Base-by-base conservation (phyloP, 441 rosid species). In the Pelargonium australe region DNA sequence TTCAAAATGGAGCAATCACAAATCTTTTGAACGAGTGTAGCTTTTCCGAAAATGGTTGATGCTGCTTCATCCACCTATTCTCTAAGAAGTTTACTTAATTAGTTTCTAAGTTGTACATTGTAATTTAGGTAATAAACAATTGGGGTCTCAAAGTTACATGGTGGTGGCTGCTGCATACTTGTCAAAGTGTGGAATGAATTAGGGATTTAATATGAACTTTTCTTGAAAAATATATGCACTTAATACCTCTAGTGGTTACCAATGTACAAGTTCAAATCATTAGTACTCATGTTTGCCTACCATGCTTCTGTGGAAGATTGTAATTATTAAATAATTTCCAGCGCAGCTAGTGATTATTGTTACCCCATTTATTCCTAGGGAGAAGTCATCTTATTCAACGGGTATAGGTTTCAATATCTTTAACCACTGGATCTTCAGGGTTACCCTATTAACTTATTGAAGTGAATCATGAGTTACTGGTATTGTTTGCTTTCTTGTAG, bases 401-500 rank as follows among this genome's bases (percentile, higher is more conserved):
- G 41, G 31, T 28, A 11, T 62, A 62, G 14, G 65, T 37, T 5
- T 62, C 65, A 28, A 62, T 62, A 62, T 1, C 31, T 6, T 62
- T 62, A 11, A 62, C 65, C 60, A n/a, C n/a, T 62, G n/a, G 41
- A 40, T 9, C 51, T 2, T 45, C 51, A 9, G 51, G 13, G 9
- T 40, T 11, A 5, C 65, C 43, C 65, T 62, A 6, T 28, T 62
- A 62, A 40, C 65, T 31, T 25, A 28, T 62, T 62, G 65, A 62
- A 62, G 17, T 13, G 65, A 62, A 25, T 62, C 8, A 28, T 31
- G 16, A 62, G 43, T 28, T 63, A 49, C 62, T 25, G 58, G 57
- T 76, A 13, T 51, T 66, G 19, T 76, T 49, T 76, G 44, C 66
- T 75, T 73, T 74, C 70, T 51, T 72, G 68, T 70, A 88, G 98